Base-by-base conservation (phyloP, 306 rosid genomes). In the Pyrus betulifolia region DNA sequence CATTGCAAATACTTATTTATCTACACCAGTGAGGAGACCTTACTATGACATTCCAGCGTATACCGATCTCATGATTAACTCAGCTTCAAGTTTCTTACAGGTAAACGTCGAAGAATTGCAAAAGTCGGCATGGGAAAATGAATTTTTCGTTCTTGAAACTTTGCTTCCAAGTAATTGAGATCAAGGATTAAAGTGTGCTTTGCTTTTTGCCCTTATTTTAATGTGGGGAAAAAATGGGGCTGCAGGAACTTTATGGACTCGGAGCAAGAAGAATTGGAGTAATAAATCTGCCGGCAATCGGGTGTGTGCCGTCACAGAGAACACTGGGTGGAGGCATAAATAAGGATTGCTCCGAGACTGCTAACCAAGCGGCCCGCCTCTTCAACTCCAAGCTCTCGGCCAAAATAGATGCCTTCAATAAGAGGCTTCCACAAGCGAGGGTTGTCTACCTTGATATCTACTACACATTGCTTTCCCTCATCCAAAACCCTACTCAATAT, bases 201-300 rank as follows among this genome's bases (percentile, higher is more conserved):
- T 62, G 11, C 5, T 15, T 61, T 27, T 69, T 35, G 0, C 49
- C n/a, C 2, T 46, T 45, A 45, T 25, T 22, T 15, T 69, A 49
- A 72, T 0, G 60, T 17, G 33, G 8, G 2, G 8, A 4, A 4
- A 55, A 54, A 54, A 71, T 40, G 33, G 58, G 8, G n/a, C 28
- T 70, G 75, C 86, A 89, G 90, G 90, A 84, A 45, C 87, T 91
- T 21, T 86, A 89, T 81, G 87, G 62, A 49, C 33, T 78, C 18
- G 96, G 98, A 81, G 98, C 82, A 49, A 82, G 97, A 84, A 84
- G 85, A 38, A 89, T 91, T 65, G 91, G 93, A 55, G 84, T 89
- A 18, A 3, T 89, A 10, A 76, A 87, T 46, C 6, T 89, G 60
- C 86, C 88, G n/a, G 55, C 78, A 35, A 72, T 89, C 25, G 96